These are phyloP conservation scores for Fusarium begoniae DNA, from an alignment of 2,329 filamentous ascomycete species.

Conservation along the genomic window DNA sequence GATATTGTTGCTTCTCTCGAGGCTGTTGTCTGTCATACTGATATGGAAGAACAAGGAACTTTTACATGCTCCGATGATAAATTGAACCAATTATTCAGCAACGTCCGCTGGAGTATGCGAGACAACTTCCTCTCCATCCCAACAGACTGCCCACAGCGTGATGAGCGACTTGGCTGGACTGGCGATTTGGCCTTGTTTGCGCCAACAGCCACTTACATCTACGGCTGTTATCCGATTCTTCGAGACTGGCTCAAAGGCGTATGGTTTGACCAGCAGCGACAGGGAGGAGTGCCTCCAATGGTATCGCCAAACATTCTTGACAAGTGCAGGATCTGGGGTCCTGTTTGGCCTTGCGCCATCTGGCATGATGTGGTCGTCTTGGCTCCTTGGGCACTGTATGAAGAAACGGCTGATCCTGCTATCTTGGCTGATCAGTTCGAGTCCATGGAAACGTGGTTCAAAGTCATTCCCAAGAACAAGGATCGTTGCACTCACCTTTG, in stretches of 20 bases:
- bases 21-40: conserved; percentile 58
- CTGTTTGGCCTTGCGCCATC: conserved; percentile 45
- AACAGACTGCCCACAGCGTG: conserved; percentile 66
- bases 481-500: conserved; percentile 51
- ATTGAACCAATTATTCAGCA: conserved; percentile 64
- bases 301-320: conserved; percentile 31
- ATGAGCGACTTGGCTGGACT: conserved; percentile 65
- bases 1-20: conserved; percentile 36
- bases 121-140: conserved; percentile 67
- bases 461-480: conserved; percentile 45
- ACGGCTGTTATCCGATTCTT: conserved; percentile 60
- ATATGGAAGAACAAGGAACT: conserved; percentile 60
- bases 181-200: conserved; percentile 61
- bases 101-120: conserved; percentile 65
- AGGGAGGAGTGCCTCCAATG: conserved; percentile 33
- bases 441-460: conserved; percentile 53
- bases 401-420: conserved; percentile 48
- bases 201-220: conserved; percentile 62
- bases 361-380: conserved; percentile 57
- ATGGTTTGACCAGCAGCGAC: conserved; percentile 29
- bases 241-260: conserved; percentile 41
- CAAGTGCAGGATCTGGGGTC: conserved; percentile 21
- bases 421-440: conserved; percentile 51
- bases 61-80: conserved; percentile 62
- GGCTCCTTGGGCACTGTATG: conserved; percentile 54